phyloP scores from a whole-genome alignment of 176 grass and related monocot genomes.

The Oropetium thomaeum region DNA sequence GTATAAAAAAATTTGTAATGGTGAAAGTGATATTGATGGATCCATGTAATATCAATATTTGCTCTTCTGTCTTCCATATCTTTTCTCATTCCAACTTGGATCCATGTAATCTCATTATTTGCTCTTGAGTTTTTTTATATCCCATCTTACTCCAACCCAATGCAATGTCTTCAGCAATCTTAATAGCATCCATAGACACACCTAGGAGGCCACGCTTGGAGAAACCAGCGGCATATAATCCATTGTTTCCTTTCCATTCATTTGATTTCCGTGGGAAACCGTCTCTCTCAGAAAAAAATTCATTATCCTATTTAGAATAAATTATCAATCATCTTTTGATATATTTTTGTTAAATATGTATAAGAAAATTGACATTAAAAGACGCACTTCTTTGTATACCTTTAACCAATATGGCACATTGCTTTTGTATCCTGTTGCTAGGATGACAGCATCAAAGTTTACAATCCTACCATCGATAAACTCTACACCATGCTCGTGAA shows the following conservation, averaged over 20 bases:
- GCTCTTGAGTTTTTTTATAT: not conserved
- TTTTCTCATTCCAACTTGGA: conserved; percentile 28
- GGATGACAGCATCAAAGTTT: conserved; percentile 62
- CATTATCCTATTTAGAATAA: conserved; percentile 48
- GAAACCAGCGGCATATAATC: conserved; percentile 82
- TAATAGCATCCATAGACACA: conserved; percentile 62
- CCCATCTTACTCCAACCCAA: conserved; percentile 26
- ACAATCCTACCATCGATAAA: conserved; percentile 59
- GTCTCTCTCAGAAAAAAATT: conserved; percentile 78
- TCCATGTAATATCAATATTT: not conserved
- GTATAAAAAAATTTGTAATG: conserved; percentile 21
- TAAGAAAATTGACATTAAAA: not conserved
- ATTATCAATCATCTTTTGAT: not conserved
- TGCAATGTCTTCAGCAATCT: conserved; percentile 56
- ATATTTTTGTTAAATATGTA: not conserved
- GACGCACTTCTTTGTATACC: conserved; percentile 19
- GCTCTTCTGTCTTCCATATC: not conserved
- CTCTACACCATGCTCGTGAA: conserved; percentile 51
- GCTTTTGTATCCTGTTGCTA: conserved; percentile 83
- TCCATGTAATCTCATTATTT: not conserved
- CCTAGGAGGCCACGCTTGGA: conserved; percentile 66
- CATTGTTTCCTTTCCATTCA: conserved; percentile 75
- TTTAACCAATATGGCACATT: conserved; percentile 90
- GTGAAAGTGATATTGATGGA: not conserved
- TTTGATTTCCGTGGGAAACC: conserved; percentile 68